Evolutionary conservation across 805 yeast species (phyloP).

Genomic region (Blastobotrys americana): DNA sequence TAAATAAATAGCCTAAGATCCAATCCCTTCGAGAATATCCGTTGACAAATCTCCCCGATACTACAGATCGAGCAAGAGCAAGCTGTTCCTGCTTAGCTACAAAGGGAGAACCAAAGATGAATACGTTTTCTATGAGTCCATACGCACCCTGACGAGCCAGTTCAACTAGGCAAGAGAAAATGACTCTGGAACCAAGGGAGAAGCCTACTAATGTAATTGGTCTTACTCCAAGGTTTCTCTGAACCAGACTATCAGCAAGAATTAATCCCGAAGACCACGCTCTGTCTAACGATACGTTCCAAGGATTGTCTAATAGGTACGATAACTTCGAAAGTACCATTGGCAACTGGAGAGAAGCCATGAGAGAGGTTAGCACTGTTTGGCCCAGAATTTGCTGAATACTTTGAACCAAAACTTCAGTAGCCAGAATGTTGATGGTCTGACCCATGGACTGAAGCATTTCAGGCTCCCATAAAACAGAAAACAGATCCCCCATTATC

Average conservation of each 20-base stretch:
- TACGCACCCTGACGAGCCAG: conserved; percentile 77
- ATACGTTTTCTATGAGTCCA: conserved; percentile 85
- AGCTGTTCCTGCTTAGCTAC: conserved; percentile 73
- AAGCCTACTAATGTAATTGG: conserved; percentile 92
- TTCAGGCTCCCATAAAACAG: conserved; percentile 96
- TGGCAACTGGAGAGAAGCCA: conserved; percentile 90
- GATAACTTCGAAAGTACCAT: conserved; percentile 85
- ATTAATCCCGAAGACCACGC: conserved; percentile 96
- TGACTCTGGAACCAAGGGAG: conserved; percentile 86
- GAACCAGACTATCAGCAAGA: conserved; percentile 81
- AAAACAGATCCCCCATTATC: conserved; percentile 91
- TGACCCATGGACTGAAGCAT: conserved; percentile 95
- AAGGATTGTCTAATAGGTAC: conserved; percentile 88
- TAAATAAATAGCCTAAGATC: conserved; percentile 88
- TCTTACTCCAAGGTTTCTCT: conserved; percentile 83
- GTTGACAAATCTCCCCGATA: conserved; percentile 81
- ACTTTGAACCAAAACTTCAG: conserved; percentile 86
- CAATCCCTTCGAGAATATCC: conserved; percentile 92
- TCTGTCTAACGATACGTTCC: conserved; percentile 94
- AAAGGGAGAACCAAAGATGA: conserved; percentile 80
- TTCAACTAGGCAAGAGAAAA: conserved; percentile 82
- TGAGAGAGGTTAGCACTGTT: conserved; percentile 77
- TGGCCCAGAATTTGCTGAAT: conserved; percentile 93
- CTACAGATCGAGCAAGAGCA: conserved; percentile 72
- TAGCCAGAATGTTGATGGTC: conserved; percentile 86